Conservation (phyloP, 768 basidiomycete species). For the Tricholoma matsutake region DNA sequence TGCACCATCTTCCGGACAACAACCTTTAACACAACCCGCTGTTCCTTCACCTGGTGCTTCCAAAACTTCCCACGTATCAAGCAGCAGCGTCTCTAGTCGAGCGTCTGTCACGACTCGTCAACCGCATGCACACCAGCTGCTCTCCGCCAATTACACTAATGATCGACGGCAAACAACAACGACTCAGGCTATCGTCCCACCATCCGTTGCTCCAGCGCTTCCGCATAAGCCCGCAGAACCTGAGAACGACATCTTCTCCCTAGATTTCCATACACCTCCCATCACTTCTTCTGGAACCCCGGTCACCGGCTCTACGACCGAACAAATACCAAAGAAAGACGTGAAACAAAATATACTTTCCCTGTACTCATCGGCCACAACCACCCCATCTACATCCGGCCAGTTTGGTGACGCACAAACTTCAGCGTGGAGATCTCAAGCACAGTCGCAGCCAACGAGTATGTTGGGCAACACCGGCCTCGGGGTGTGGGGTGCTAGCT, state of each 20-base stretch:
- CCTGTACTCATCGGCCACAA: slow-evolving; percentile 56
- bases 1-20: slow-evolving; percentile 26
- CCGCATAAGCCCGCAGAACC: slow-evolving; percentile 31
- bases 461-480: slow-evolving; percentile 54
- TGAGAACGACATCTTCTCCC: slow-evolving; percentile 71
- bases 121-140: slow-evolving; percentile 53
- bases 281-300: slow-evolving; percentile 20
- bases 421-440: slow-evolving; percentile 28
- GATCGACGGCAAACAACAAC: slow-evolving; percentile 13
- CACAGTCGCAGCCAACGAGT: slow-evolving; percentile 33
- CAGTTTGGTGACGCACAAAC: slow-evolving; percentile 31
- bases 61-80: slow-evolving; percentile 28
- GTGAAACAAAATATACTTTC: slow-evolving; percentile 85
- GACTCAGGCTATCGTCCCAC: slow-evolving; percentile 14
- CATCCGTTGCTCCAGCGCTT: slow-evolving; percentile 16
- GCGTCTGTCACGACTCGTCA: slow-evolving; percentile 36
- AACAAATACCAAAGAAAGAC: slow-evolving; percentile 54
- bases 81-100: slow-evolving; percentile 27
- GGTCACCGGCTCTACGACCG: slow-evolving; percentile 15
- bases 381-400: slow-evolving; percentile 33
- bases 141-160: slow-evolving; percentile 38
- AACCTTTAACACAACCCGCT: slow-evolving; percentile 16
- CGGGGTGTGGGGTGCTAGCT: slow-evolving; percentile 64
- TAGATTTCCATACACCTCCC: slow-evolving; percentile 77
- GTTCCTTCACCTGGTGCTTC: slow-evolving; percentile 19